Evolutionary conservation across 2,329 filamentous ascomycete species (phyloP).

Genomic region (Leptodontidium sp.): DNA sequence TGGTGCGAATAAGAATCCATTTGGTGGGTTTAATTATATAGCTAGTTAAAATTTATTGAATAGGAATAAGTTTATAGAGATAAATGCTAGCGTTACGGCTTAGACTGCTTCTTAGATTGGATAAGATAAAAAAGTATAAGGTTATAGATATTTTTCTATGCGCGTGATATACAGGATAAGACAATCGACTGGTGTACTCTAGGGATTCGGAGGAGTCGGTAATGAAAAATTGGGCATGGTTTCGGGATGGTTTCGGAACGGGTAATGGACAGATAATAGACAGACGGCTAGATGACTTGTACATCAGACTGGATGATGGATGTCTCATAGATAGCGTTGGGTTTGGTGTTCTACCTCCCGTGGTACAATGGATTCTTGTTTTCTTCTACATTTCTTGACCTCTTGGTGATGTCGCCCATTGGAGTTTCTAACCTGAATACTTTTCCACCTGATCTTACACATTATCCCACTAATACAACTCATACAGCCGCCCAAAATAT

Average conservation of each 20-base stretch:
- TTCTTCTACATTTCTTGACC: no score
- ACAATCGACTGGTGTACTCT: not conserved
- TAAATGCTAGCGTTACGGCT: constrained; percentile 8
- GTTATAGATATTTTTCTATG: not conserved
- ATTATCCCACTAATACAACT: no score
- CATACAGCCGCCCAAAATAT: no score
- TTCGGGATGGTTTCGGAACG: no score
- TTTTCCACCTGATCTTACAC: no score
- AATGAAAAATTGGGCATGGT: constrained; percentile 7
- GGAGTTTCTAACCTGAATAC: no score
- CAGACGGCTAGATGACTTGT: no score
- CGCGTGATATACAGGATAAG: not conserved
- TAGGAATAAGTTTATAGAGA: constrained; percentile 27
- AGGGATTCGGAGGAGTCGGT: not conserved
- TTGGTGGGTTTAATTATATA: constrained; percentile 49
- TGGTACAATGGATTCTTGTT: no score
- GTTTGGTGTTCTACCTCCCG: not conserved
- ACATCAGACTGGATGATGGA: not conserved
- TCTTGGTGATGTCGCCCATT: no score
- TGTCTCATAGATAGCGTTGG: not conserved
- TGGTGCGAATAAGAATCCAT: constrained; percentile 41
- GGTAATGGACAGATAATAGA: no score
- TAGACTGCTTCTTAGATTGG: not conserved
- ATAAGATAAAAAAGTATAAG: not conserved
- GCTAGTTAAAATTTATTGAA: constrained; percentile 47